phyloP scores from a whole-genome alignment of 768 basidiomycete genomes.

The Strobilomyces dryophilus region DNA sequence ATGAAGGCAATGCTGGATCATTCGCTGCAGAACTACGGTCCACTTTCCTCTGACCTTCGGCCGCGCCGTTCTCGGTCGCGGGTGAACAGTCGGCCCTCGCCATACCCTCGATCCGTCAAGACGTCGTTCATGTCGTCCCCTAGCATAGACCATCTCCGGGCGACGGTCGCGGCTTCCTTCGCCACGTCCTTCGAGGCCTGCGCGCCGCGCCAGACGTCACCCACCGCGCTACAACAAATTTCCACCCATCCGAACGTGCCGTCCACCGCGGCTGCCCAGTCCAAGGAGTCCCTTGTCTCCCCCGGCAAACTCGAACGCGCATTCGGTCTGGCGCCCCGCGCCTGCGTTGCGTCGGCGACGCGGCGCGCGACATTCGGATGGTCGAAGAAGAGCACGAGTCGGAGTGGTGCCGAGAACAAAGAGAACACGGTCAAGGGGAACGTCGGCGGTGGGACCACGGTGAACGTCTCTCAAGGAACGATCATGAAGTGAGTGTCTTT shows the following conservation, averaged over 20 bases:
- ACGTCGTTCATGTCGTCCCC: constrained; percentile 38
- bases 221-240: constrained; percentile 39
- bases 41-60: constrained; percentile 69
- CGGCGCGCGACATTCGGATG: constrained; percentile 58
- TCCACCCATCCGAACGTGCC: constrained; percentile 40
- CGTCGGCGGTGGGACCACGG: neutral
- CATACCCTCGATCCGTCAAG: constrained; percentile 59
- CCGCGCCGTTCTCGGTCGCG: constrained; percentile 60
- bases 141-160: constrained; percentile 34
- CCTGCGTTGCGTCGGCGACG: constrained; percentile 51
- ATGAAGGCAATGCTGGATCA: constrained; percentile 75
- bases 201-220: constrained; percentile 14
- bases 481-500: constrained; percentile 51
- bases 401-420: constrained; percentile 52
- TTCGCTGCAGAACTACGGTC: constrained; percentile 65
- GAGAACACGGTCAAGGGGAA: constrained; percentile 37
- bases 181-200: constrained; percentile 16
- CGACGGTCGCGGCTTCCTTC: constrained; percentile 19
- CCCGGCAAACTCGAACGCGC: constrained; percentile 29
- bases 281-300: constrained; percentile 31
- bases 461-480: constrained; percentile 30
- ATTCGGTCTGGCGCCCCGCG: constrained; percentile 34
- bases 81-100: constrained; percentile 67
- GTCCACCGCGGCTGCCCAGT: constrained; percentile 21
- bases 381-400: constrained; percentile 56